phyloP scores from a whole-genome alignment of 208 protist species.

The Wallacemonas sp. region DNA sequence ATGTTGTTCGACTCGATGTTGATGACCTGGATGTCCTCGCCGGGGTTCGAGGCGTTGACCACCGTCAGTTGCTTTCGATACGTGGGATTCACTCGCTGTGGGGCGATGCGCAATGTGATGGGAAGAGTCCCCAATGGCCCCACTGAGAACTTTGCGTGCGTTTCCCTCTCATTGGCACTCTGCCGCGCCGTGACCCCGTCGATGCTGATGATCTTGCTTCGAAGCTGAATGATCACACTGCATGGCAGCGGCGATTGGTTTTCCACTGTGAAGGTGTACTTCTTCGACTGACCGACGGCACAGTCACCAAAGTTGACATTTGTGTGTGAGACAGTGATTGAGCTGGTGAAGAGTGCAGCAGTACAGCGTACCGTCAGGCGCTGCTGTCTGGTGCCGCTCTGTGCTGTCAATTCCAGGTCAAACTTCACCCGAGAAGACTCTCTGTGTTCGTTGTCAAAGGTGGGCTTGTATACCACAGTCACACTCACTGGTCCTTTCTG shows the following conservation, averaged over 20 bases:
- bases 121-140: constrained; percentile 58
- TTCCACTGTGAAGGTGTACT: constrained; percentile 68
- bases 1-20: constrained; percentile 91
- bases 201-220: constrained; percentile 87
- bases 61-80: constrained; percentile 86
- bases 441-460: constrained; percentile 47
- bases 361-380: constrained; percentile 55
- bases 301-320: constrained; percentile 86
- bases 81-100: constrained; percentile 83
- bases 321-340: constrained; percentile 58
- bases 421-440: constrained; percentile 66
- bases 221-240: constrained; percentile 63
- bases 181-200: constrained; percentile 43
- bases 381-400: constrained; percentile 37
- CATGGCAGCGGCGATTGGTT: constrained; percentile 78
- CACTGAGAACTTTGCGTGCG: constrained; percentile 69
- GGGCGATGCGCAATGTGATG: constrained; percentile 71
- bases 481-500: constrained; percentile 42
- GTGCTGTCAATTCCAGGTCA: constrained; percentile 58
- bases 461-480: constrained; percentile 56
- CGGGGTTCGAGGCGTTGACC: constrained; percentile 68
- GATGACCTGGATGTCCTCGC: constrained; percentile 72
- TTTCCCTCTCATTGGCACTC: constrained; percentile 32
- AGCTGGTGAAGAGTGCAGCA: constrained; percentile 81
- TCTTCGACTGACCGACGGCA: constrained; percentile 74